Evolutionary conservation across 106 monocot genomes (phyloP), one percentile per base, ranked within the genome.

Genomic region (Platanthera guangdongensis): DNA sequence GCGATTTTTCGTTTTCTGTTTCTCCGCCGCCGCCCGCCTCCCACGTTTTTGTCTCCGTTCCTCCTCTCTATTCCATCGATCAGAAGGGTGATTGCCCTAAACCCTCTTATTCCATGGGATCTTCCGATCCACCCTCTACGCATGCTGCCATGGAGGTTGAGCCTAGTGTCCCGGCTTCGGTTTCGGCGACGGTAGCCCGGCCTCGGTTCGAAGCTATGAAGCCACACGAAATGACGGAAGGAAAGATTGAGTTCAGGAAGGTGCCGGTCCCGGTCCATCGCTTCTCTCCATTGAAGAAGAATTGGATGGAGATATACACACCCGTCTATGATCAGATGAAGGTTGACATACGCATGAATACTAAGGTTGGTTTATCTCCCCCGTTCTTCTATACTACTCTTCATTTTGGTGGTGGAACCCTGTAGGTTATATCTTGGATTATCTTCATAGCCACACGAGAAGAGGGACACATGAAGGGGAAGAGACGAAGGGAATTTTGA

Each of bases 281-380:
- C 5, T 90, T 84, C 75, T 86, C 92, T 18, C 88, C 95, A 13
- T 64, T 93, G 75, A 93, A 95, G 73, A 81, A 82, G 60, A 52
- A 52, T 54, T 95, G 95, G 92, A 90, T 95, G 92, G 95, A 95
- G 47, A 90, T 92, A 47, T 92, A 93, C 72, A 89, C 81, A 9
- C 90, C 90, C 10, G 77, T 95, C n/a, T 90, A 87, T 78, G 92
- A 93, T 30, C 88, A 95, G 77, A 95, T 95, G 95, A 89, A 93
- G 85, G 75, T 95, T 68, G 95, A 95, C 54, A 89, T 95, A 73
- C 84, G 95, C 73, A 95, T 95, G 95, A 95, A 95, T 75, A 90
- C 93, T 60, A 95, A 95, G 90, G 95, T 89, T 14, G 6, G 2
- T 48, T 30, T 9, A 4, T 32, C 8, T 32, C 32, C 65, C 65